Base-by-base conservation (phyloP, 2,329 filamentous ascomycete genomes). In the Pseudogymnoascus sp. region DNA sequence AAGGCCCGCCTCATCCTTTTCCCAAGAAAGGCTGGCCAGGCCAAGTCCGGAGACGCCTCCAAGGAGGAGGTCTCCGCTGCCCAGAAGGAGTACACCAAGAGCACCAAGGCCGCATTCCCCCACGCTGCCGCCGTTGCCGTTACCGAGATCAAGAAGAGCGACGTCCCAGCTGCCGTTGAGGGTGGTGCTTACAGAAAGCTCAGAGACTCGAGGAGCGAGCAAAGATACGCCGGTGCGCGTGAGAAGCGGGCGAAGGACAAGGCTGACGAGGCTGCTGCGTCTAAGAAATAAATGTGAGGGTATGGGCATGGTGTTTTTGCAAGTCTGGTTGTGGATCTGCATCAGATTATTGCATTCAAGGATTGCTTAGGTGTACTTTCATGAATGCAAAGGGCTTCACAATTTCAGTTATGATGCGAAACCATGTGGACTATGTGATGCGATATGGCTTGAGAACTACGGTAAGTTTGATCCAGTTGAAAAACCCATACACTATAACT, bases 1-100 rank as follows among this genome's bases (percentile, higher is more conserved):
- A 90, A 89, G 84, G 87, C 89, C 77, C 91, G 92, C 77, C 84
- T 99, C 76, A 96, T 99, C 79, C 87, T 99, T 78, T 97, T 99
- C 86, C 95, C 95, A 78, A 91, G 92, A 85, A 92, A 91, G 82
- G 87, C 87, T 78, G 93, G 93, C 82, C 88, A 95, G 82, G 86
- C 88, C 82, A 97, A 96, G 91, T 89, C 89, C 78, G 90, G 90
- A 79, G 91, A 96, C 82, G 88, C 88, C 69, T 84, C 88, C 79
- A 90, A 90, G 77, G 90, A 93, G 75, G 88, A 89, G 67, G 87
- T 95, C 81, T 75, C 83, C 71, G 72, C 71, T 68, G 79, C 79
- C 77, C 88, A 87, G 77, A 80, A 87, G 74, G 80, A 84, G 75
- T 84, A 81, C 76, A 80, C 81, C 72, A 75, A 79, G 69, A 80